These are phyloP conservation scores for Diospyros lotus DNA, from an alignment of 148 eudicot genomes.

Conservation along the genomic window DNA sequence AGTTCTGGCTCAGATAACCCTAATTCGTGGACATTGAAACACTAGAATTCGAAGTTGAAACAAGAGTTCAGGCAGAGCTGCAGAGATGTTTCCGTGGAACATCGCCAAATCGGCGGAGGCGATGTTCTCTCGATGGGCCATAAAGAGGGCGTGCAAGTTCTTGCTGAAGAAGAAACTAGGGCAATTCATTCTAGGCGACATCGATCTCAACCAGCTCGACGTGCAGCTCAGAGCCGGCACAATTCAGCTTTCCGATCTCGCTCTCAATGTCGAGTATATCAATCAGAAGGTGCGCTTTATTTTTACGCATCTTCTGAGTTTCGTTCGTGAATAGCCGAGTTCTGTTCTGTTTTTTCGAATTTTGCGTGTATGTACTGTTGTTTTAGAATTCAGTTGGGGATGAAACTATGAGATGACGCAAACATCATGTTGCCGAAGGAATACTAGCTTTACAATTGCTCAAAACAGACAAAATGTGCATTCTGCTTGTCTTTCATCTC, in stretches of 20 bases:
- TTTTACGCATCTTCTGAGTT: not conserved
- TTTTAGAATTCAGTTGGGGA: not conserved
- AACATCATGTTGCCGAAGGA: not conserved
- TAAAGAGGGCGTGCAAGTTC: slow-evolving; percentile 68
- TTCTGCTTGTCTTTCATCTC: not conserved
- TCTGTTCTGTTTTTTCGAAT: not conserved
- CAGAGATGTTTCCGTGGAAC: slow-evolving; percentile 65
- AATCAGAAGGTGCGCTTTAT: slow-evolving; percentile 56
- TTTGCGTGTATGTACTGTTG: not conserved
- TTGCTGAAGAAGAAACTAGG: slow-evolving; percentile 88
- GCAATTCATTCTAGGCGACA: slow-evolving; percentile 67
- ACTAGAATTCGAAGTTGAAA: not conserved
- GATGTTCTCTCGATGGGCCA: slow-evolving; percentile 65
- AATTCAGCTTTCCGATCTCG: slow-evolving; percentile 71
- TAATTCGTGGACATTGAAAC: not conserved
- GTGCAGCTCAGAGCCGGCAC: slow-evolving; percentile 78
- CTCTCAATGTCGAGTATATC: slow-evolving; percentile 73
- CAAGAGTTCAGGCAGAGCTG: no score
- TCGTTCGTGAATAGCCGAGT: not conserved
- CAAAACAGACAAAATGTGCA: no score
- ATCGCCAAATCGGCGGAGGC: slow-evolving; percentile 83
- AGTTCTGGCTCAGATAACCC: not conserved
- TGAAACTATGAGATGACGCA: not conserved
- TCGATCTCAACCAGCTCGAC: slow-evolving; percentile 88
- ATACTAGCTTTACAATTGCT: no score